Conservation (phyloP, 1,284 basidiomycete genomes). For the Moesziomyces sp. region DNA sequence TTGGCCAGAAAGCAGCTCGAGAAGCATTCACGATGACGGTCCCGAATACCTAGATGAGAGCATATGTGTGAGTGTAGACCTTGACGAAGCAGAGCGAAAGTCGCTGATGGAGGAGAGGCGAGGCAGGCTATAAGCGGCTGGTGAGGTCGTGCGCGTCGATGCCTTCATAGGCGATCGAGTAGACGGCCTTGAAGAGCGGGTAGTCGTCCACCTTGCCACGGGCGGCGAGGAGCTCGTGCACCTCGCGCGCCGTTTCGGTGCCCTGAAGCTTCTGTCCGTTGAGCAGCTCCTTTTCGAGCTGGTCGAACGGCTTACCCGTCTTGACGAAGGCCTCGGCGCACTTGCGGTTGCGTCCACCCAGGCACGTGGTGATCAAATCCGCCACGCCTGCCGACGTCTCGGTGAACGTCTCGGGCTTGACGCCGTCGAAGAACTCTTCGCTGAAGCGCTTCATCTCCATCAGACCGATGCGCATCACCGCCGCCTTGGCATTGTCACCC, state of each 20-base stretch:
- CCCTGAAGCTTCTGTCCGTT: slow-evolving; percentile 74
- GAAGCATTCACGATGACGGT: neutral
- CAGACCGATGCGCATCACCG: slow-evolving; percentile 72
- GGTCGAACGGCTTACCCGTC: slow-evolving; percentile 71
- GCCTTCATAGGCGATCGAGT: slow-evolving; percentile 63
- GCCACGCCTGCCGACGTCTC: slow-evolving; percentile 72
- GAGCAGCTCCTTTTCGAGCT: slow-evolving; percentile 72
- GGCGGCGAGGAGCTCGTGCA: slow-evolving; percentile 71
- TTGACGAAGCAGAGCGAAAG: neutral
- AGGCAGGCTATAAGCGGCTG: slow-evolving; percentile 44
- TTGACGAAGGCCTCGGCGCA: slow-evolving; percentile 72
- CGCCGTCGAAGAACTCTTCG: slow-evolving; percentile 72
- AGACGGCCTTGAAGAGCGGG: slow-evolving; percentile 72
- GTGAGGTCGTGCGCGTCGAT: slow-evolving; percentile 69
- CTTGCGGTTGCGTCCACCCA: slow-evolving; percentile 73
- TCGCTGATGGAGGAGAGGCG: neutral
- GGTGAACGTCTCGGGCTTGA: slow-evolving; percentile 72
- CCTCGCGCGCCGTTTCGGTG: slow-evolving; percentile 71
- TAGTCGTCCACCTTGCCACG: slow-evolving; percentile 71
- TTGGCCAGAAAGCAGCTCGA: neutral
- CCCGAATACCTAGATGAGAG: neutral
- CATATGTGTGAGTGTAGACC: neutral
- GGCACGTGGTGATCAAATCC: slow-evolving; percentile 73
- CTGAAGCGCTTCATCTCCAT: slow-evolving; percentile 70
- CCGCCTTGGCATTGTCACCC: slow-evolving; percentile 74